Evolutionary conservation across 768 basidiomycete genomes (phyloP).

Genomic region (Vishniacozyma victoriae): DNA sequence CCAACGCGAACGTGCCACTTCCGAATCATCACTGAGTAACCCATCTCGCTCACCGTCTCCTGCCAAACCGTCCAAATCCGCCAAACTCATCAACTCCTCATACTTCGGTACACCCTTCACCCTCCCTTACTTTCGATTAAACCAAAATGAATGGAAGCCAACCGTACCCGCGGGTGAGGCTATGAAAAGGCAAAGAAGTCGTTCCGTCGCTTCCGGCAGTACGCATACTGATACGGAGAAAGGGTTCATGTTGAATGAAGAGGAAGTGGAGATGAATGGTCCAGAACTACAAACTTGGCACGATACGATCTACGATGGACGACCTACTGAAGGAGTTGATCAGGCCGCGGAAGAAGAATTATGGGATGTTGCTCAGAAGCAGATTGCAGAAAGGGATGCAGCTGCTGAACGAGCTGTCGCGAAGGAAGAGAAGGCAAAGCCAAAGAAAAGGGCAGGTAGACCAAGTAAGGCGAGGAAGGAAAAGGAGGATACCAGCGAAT

Average conservation of each 20-base stretch:
- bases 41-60: too few species aligned
- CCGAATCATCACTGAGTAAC: too few species aligned
- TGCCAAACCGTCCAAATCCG: constrained; percentile 19
- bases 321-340: too few species aligned
- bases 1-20: too few species aligned
- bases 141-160: neutral
- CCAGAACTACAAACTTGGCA: constrained; percentile 1
- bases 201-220: neutral
- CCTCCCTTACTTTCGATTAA: constrained; percentile 14
- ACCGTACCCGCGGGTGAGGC: neutral
- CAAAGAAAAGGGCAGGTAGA: constrained; percentile 54
- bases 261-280: constrained; percentile 50
- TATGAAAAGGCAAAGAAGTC: neutral
- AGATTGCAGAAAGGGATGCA: constrained; percentile 66
- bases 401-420: constrained; percentile 53
- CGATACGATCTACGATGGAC: too few species aligned
- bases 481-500: constrained; percentile 5
- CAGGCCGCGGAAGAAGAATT: constrained; percentile 42
- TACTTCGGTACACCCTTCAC: constrained; percentile 25
- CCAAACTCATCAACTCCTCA: constrained; percentile 29
- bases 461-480: constrained; percentile 30
- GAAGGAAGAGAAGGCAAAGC: constrained; percentile 51
- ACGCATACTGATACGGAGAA: constrained; percentile 4
- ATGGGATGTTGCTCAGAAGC: constrained; percentile 66
- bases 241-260: constrained; percentile 20